A percentile compares a stretch with the other conserved stretches of the same genome.
phyloP scores from a whole-genome alignment of 2,329 filamentous ascomycete genomes.

The Fusarium anguioides region DNA sequence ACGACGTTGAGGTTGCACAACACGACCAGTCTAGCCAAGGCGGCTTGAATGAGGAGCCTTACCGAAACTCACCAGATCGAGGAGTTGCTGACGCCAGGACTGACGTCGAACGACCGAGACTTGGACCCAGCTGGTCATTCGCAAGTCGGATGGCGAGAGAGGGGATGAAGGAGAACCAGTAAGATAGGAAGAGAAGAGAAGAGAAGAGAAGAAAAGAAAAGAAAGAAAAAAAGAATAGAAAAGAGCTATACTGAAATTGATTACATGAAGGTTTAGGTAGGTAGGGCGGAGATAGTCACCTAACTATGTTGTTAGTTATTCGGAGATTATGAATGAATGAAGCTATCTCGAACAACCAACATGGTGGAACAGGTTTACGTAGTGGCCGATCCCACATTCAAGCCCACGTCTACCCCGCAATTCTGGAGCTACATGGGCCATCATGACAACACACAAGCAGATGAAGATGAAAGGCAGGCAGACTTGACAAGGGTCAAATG shows the following conservation, averaged over 20 bases:
- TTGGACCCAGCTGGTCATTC: constrained; percentile 26
- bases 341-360: constrained; percentile 28
- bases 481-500: constrained; percentile 12
- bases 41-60: neutral
- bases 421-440: constrained; percentile 33
- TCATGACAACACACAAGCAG: constrained; percentile 28
- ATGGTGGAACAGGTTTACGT: neutral
- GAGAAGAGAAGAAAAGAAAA: neutral
- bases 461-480: constrained; percentile 11
- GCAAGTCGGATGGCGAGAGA: constrained; percentile 33
- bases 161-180: neutral
- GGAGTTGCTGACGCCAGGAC: neutral
- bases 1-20: neutral
- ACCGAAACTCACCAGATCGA: neutral
- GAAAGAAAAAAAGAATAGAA: neutral
- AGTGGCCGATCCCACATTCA: constrained; percentile 18
- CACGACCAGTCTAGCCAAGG: constrained; percentile 12
- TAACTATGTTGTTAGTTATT: neutral
- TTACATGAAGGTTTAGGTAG: neutral
- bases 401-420: constrained; percentile 38
- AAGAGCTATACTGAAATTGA: neutral
- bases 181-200: neutral
- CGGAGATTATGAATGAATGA: constrained; percentile 20
- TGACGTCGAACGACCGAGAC: neutral
- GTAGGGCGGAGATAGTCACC: neutral